Conservation (phyloP, 2,329 filamentous ascomycete genomes). For the Fusarium citri region DNA sequence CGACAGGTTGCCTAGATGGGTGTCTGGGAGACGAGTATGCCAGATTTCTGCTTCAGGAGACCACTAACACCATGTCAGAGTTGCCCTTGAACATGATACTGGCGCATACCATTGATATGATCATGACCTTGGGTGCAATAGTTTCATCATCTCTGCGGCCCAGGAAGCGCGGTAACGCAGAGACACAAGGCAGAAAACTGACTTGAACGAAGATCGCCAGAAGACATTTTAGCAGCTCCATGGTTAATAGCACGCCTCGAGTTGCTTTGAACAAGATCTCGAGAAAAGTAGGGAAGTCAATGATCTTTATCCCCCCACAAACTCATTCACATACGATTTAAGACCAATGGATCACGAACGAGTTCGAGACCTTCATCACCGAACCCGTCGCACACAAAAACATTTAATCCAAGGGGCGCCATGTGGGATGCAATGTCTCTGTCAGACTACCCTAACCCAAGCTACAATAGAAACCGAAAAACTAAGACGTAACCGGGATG, state of each 20-base stretch:
- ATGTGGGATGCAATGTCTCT: constrained; percentile 38
- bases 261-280: not conserved
- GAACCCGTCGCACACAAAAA: constrained; percentile 23
- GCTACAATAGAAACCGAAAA: not conserved
- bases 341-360: constrained; percentile 1
- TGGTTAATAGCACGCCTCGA: not conserved
- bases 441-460: constrained; percentile 21
- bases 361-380: constrained; percentile 15
- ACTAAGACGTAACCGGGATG: not conserved
- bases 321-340: no score
- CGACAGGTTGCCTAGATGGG: constrained; percentile 65
- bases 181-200: not conserved
- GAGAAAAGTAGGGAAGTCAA: not conserved
- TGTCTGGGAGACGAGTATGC: constrained; percentile 63
- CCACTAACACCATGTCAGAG: constrained; percentile 60
- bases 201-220: constrained; percentile 2
- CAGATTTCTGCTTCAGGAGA: constrained; percentile 70
- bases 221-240: constrained; percentile 21
- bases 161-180: constrained; percentile 4
- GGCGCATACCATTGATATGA: constrained; percentile 68
- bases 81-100: not conserved
- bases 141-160: not conserved
- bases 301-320: constrained; percentile 14
- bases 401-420: constrained; percentile 1
- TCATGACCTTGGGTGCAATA: constrained; percentile 69